Percentiles rank a stretch among this genome's conserved stretches.
Evolutionary conservation across 306 rosid genomes (phyloP).

Genomic region (Morella rubra): DNA sequence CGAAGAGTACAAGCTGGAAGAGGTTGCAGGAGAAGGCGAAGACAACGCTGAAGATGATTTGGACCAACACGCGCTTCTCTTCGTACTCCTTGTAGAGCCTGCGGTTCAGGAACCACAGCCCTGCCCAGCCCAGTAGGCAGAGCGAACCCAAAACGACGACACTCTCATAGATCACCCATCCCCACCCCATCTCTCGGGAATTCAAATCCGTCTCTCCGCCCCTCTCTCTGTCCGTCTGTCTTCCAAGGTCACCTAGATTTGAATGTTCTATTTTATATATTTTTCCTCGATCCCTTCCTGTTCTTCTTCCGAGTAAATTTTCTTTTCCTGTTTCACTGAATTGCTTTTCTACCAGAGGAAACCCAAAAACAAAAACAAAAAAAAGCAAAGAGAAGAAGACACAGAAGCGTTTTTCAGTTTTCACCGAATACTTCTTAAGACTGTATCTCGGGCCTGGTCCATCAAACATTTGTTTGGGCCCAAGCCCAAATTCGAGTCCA

Average conservation of each 20-base stretch:
- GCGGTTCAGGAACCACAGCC: conserved; percentile 87
- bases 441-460: neutral
- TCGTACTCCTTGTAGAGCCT: conserved; percentile 95
- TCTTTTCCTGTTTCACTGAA: too few relatives aligned
- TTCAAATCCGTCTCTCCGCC: neutral
- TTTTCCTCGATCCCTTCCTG: too few relatives aligned
- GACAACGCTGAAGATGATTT: conserved; percentile 88
- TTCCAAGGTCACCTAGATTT: neutral
- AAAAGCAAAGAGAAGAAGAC: too few relatives aligned
- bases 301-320: too few relatives aligned
- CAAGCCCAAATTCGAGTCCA: neutral
- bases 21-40: conserved; percentile 97
- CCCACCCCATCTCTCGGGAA: conserved; percentile 66
- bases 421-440: neutral
- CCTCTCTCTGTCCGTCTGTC: neutral
- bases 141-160: conserved; percentile 57
- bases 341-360: too few relatives aligned
- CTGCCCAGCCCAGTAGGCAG: conserved; percentile 74
- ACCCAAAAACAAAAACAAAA: too few relatives aligned
- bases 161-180: conserved; percentile 67
- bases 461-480: neutral
- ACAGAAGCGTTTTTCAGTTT: too few relatives aligned
- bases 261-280: too few relatives aligned
- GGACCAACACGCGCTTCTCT: conserved; percentile 81
- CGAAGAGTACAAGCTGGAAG: conserved; percentile 89